phyloP scores from a whole-genome alignment of 2,329 filamentous ascomycete species.

The Aspergillus chevalieri region DNA sequence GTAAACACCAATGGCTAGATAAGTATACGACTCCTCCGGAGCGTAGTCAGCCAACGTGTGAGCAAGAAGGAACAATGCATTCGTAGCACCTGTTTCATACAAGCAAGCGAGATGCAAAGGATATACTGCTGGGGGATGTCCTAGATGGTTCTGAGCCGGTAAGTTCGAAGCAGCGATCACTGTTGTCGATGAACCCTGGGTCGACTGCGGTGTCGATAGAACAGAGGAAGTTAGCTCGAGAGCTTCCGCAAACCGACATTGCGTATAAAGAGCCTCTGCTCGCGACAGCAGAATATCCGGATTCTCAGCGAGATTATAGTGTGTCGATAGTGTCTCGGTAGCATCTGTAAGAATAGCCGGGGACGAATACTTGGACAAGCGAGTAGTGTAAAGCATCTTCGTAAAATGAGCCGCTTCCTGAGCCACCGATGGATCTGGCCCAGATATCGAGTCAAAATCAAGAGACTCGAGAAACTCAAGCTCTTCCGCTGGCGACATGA shows the following conservation, averaged over 20 bases:
- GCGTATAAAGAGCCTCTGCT: conserved; percentile 87
- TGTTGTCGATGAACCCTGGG: conserved; percentile 49
- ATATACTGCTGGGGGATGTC: conserved; percentile 55
- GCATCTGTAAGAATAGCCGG: conserved; percentile 75
- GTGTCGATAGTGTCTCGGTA: conserved; percentile 83
- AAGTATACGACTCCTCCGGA: conserved; percentile 83
- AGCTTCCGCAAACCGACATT: conserved; percentile 87
- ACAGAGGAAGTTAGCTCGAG: conserved; percentile 77
- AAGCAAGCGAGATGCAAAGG: conserved; percentile 88
- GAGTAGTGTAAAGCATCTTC: conserved; percentile 91
- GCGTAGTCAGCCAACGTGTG: conserved; percentile 90
- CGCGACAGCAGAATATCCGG: conserved; percentile 84
- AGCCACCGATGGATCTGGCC: conserved; percentile 59
- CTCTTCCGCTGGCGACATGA: conserved; percentile 84
- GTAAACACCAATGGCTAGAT: conserved; percentile 91
- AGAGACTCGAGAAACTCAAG: conserved; percentile 82
- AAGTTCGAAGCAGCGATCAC: conserved; percentile 16
- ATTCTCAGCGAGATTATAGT: conserved; percentile 82
- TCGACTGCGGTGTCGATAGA: conserved; percentile 76
- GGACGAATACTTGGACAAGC: conserved; percentile 90
- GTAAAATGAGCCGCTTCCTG: conserved; percentile 92
- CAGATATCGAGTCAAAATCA: conserved; percentile 77
- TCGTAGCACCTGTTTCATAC: conserved; percentile 79
- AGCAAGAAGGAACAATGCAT: conserved; percentile 81
- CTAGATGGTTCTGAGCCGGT: conserved; percentile 33